These are phyloP conservation scores for Pyricularia sp. DNA, from an alignment of 2,329 filamentous ascomycete genomes.

Conservation along the genomic window DNA sequence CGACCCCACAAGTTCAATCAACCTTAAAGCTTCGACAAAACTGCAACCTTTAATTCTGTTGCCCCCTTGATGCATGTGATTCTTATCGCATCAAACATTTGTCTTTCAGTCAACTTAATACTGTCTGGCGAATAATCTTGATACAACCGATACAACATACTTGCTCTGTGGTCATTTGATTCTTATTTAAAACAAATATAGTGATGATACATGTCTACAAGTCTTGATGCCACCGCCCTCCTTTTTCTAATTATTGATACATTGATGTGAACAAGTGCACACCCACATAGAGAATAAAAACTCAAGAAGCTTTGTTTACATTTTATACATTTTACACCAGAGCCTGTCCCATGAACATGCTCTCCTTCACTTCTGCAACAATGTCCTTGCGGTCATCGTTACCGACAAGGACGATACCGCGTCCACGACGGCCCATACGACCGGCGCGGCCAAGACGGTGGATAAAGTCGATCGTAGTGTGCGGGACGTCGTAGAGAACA, in stretches of 20 bases:
- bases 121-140: not conserved
- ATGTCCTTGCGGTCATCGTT: conserved; percentile 84
- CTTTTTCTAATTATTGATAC: not conserved
- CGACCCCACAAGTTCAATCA: not conserved
- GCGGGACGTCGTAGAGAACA: conserved; percentile 93
- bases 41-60: not conserved
- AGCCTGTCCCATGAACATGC: conserved; percentile 74
- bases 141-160: not conserved
- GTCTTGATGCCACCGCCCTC: not conserved
- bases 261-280: not conserved
- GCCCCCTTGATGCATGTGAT: not conserved
- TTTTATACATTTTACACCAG: conserved; percentile 43
- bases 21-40: no score
- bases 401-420: conserved; percentile 83
- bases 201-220: not conserved
- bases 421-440: conserved; percentile 81
- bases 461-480: conserved; percentile 96
- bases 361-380: conserved; percentile 83
- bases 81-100: not conserved
- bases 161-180: no score
- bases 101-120: no score
- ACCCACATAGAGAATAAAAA: not conserved
- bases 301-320: not conserved
- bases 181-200: not conserved
- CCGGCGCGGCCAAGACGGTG: conserved; percentile 88